Conservation (phyloP, 345 rosid species). For the Atalantia buxifolia region DNA sequence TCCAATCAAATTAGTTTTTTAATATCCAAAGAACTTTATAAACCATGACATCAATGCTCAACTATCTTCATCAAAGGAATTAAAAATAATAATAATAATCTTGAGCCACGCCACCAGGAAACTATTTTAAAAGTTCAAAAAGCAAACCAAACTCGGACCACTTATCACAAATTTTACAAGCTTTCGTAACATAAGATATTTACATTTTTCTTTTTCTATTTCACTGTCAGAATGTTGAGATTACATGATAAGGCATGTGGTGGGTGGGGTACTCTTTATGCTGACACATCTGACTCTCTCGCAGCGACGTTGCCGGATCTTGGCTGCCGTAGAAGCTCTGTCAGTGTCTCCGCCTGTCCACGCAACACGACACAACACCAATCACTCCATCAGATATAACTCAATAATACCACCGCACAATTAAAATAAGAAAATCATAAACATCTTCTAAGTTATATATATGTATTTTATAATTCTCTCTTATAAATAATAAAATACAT, state of each 20-base stretch:
- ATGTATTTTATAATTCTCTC: too few species aligned
- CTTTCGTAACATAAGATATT: slow-evolving; percentile 7
- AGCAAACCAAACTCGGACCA: slow-evolving; percentile 13
- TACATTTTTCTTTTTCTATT: neutral
- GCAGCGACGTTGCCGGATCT: slow-evolving; percentile 72
- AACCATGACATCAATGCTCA: neutral
- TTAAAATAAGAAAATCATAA: neutral
- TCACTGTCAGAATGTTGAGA: neutral
- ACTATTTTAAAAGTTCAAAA: neutral
- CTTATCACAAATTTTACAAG: slow-evolving; percentile 7
- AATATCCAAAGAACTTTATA: neutral
- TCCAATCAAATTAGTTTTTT: neutral
- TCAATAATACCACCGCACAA: neutral
- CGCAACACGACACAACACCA: slow-evolving; percentile 29
- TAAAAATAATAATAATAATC: neutral
- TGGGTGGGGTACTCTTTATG: slow-evolving; percentile 1
- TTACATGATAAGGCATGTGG: slow-evolving; percentile 8
- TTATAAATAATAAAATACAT: too few species aligned
- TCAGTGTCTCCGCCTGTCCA: slow-evolving; percentile 77
- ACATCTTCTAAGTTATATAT: too few species aligned
- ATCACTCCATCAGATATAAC: slow-evolving; percentile 11
- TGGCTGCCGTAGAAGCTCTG: slow-evolving; percentile 81
- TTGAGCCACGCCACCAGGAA: neutral
- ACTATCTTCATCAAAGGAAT: neutral
- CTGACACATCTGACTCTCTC: slow-evolving; percentile 44